Evolutionary conservation across 2,329 filamentous ascomycete species (phyloP), one percentile per base, ranked within the genome.

Genomic region (Talaromyces sp.): DNA sequence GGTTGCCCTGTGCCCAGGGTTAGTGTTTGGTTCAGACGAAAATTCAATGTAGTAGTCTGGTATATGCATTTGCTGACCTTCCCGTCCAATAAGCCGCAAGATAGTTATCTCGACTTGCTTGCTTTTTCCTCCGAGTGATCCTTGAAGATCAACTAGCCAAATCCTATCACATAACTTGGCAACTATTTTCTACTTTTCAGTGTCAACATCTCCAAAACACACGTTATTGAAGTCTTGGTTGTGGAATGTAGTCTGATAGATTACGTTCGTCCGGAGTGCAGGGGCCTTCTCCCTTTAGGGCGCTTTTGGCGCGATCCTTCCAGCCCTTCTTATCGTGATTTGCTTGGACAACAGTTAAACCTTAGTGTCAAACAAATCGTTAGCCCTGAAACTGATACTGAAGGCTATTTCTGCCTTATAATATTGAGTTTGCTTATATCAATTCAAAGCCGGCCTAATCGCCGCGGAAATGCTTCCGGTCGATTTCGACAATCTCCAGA

Each of bases 61-160:
- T 15, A 13, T 33, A 39, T 37, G 33, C 5, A 56, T 56, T 56
- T 37, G 5, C 33, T 13, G n/a, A 2, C 4, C 31, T 54, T 56
- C 33, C 33, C 15, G 47, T 60, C 64, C 64, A 66, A 66, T 66
- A 35, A 35, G 17, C 13, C 47, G 37, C 31, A 11, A 45, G 22
- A 66, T 62, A 19, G 59, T 66, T 66, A 66, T 66, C 64, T 59
- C 27, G 27, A 45, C 43, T 45, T 59, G 11, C 15, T 45, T 31
- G 19, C 56, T 58, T 25, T 58, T 37, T 43, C n/a, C 56, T 31
- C 37, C 19, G 25, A 7, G 56, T 58, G 27, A 43, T 25, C 50
- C 19, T 50, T 49, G 58, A n/a, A 61, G 58, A 61, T 61, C 58
- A 60, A 54, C 31, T 50, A 50, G 47, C 47, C 47, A 27, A 13